Conservation (phyloP, 2,329 filamentous ascomycete species). For the Penicillium sclerotigenum region DNA sequence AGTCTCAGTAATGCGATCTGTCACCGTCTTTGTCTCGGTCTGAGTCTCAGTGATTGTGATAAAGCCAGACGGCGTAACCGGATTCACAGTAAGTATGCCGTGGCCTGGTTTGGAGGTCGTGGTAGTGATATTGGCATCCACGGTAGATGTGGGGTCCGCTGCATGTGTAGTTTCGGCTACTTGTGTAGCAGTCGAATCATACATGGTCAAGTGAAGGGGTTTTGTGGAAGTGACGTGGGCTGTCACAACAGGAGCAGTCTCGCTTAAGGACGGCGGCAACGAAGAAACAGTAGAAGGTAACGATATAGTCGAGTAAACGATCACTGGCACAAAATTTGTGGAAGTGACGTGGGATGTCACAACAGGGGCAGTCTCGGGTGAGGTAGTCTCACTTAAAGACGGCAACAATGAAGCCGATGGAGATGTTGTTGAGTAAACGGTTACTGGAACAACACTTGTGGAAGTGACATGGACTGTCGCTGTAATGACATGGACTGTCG, state of each 20-base stretch:
- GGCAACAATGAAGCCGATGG: neutral
- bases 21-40: slow-evolving; percentile 16
- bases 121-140: neutral
- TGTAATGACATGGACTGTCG: neutral
- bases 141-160: neutral
- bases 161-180: neutral
- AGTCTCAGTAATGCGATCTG: slow-evolving; percentile 11
- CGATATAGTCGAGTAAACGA: neutral
- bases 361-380: neutral
- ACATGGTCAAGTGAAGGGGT: neutral
- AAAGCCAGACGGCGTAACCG: slow-evolving; percentile 14
- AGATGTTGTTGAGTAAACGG: neutral
- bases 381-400: neutral
- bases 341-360: neutral
- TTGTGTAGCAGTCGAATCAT: neutral
- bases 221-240: neutral
- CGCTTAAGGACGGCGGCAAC: neutral
- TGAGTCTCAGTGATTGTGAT: slow-evolving; percentile 13
- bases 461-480: neutral
- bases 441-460: neutral
- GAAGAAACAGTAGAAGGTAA: neutral
- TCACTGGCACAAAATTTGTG: neutral
- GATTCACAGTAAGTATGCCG: slow-evolving; percentile 10
- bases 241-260: neutral
- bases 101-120: neutral